Conservation (phyloP, 345 rosid species). For the Syzygium grande region DNA sequence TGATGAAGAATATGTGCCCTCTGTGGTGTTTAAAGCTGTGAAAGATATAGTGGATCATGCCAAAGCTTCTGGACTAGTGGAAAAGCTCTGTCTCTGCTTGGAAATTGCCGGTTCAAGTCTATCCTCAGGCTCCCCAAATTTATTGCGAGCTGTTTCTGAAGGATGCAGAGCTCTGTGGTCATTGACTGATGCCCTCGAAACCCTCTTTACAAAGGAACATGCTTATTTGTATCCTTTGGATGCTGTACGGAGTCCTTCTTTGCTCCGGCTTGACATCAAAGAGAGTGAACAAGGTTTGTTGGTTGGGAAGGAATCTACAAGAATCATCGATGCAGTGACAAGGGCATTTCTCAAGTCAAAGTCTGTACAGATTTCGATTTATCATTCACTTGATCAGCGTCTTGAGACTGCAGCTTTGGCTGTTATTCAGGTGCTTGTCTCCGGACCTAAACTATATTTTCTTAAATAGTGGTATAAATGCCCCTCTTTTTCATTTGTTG, state of each 20-base stretch:
- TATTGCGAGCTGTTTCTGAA: conserved; percentile 75
- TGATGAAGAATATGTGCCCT: conserved; percentile 32
- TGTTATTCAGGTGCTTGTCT: conserved; percentile 60
- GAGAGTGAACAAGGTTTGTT: conserved; percentile 53
- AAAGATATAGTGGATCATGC: conserved; percentile 72
- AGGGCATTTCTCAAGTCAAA: conserved; percentile 74
- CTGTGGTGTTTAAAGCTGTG: conserved; percentile 24
- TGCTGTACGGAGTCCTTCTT: conserved; percentile 41
- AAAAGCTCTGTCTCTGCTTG: conserved; percentile 70
- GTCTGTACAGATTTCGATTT: conserved; percentile 67
- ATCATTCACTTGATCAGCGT: conserved; percentile 76
- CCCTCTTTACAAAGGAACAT: conserved; percentile 35
- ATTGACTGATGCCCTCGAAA: conserved; percentile 61
- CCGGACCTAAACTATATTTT: background rate
- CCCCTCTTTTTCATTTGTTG: background rate
- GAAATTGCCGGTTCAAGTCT: conserved; percentile 81
- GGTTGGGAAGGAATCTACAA: conserved; percentile 47
- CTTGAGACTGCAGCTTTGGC: conserved; percentile 54
- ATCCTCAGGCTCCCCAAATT: conserved; percentile 61
- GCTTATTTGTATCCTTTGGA: conserved; percentile 52
- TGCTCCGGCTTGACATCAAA: conserved; percentile 47
- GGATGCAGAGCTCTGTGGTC: conserved; percentile 79
- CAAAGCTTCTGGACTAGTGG: conserved; percentile 66
- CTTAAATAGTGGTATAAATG: background rate
- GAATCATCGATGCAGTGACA: conserved; percentile 58